A percentile compares a stretch with the other conserved stretches of the same genome.
These are phyloP conservation scores for Phtheirospermum japonicum DNA, from an alignment of 257 asterid genomes.

Conservation along the genomic window DNA sequence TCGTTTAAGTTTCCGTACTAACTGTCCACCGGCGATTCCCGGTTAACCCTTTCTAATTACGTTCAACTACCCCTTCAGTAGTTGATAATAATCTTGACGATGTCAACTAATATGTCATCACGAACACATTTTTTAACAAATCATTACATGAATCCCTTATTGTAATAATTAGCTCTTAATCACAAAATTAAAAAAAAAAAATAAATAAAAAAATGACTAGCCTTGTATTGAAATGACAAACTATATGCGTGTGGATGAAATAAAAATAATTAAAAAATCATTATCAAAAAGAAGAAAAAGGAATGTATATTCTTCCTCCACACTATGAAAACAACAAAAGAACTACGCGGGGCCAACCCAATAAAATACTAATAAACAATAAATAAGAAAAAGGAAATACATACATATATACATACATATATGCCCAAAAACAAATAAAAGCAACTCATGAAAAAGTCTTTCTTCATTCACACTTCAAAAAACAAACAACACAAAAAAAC, in stretches of 20 bases:
- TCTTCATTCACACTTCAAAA: not conserved
- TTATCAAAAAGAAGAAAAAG: not conserved
- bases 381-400: not conserved
- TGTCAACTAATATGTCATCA: not conserved
- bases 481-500: not conserved
- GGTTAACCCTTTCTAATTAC: constrained; percentile 37
- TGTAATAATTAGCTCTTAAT: no score
- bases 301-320: not conserved
- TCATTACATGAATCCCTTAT: no score
- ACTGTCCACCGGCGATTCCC: constrained; percentile 55
- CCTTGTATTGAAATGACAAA: no score
- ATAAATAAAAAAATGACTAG: no score
- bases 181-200: no score
- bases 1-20: constrained; percentile 41
- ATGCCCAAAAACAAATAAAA: constrained; percentile 7
- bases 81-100: not conserved
- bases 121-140: no score
- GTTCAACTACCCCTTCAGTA: not conserved
- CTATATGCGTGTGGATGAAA: no score
- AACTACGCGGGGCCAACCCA: not conserved
- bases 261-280: not conserved
- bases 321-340: not conserved
- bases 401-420: no score
- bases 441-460: not conserved
- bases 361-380: not conserved